Percentiles rank a stretch among this genome's conserved stretches.
Conservation (phyloP, 805 yeast genomes). For the Hanseniaspora hatyaiensis region DNA sequence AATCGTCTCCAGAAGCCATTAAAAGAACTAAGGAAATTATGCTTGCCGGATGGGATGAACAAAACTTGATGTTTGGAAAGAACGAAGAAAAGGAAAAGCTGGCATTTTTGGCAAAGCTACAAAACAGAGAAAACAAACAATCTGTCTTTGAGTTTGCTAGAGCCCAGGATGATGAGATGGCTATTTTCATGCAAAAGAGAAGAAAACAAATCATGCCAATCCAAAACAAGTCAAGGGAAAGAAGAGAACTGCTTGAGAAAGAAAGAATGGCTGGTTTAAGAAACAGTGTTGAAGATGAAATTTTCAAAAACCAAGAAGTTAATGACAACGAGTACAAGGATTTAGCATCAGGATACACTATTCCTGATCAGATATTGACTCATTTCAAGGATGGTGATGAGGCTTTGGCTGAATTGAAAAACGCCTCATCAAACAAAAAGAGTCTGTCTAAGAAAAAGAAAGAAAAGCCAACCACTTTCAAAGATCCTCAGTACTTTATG, state of each 20-base stretch:
- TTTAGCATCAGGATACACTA: constrained; percentile 34
- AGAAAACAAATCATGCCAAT: constrained; percentile 81
- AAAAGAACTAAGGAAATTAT: constrained; percentile 72
- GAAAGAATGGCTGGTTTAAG: constrained; percentile 66
- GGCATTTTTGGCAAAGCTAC: constrained; percentile 56
- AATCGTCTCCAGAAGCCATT: constrained; percentile 79
- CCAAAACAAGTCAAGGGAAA: constrained; percentile 65
- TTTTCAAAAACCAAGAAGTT: constrained; percentile 28
- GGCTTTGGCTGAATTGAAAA: constrained; percentile 25
- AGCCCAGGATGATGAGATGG: constrained; percentile 52
- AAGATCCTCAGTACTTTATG: constrained; percentile 70
- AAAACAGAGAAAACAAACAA: constrained; percentile 61
- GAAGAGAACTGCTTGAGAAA: constrained; percentile 52
- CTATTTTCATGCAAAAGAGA: constrained; percentile 74
- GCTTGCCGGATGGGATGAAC: constrained; percentile 77
- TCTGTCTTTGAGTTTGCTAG: constrained; percentile 87
- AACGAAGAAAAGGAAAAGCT: constrained; percentile 66
- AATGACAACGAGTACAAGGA: constrained; percentile 32
- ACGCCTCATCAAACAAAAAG: background rate
- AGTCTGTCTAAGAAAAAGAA: constrained; percentile 19
- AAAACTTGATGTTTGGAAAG: constrained; percentile 65
- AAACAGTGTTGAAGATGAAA: constrained; percentile 64
- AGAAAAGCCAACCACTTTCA: constrained; percentile 40
- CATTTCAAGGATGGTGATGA: constrained; percentile 36
- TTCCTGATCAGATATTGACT: constrained; percentile 32